A percentile compares a stretch with the other conserved stretches of the same genome.
phyloP scores from a whole-genome alignment of 2,329 filamentous ascomycete species.

The Sarocladiaceae sp. region DNA sequence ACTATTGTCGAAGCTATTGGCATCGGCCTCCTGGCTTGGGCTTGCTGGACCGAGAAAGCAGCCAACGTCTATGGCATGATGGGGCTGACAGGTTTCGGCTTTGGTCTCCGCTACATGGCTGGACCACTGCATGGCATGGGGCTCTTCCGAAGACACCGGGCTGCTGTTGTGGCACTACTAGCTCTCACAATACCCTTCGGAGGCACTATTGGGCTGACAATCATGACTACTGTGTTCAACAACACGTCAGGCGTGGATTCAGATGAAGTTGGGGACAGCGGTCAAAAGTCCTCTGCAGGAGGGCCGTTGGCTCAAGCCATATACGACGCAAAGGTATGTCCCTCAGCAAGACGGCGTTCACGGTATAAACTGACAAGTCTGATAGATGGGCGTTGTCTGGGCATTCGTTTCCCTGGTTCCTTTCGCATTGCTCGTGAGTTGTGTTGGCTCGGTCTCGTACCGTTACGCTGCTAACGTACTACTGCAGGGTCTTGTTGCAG shows the following conservation, averaged over 20 bases:
- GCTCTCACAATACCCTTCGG: slow-evolving; percentile 56
- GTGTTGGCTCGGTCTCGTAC: not conserved
- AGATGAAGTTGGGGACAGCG: slow-evolving; percentile 7
- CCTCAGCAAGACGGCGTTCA: no score
- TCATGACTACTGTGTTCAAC: slow-evolving; percentile 65
- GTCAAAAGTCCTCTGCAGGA: not conserved
- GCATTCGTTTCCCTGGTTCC: slow-evolving; percentile 57
- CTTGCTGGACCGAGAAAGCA: slow-evolving; percentile 41
- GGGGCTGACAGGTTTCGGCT: slow-evolving; percentile 55
- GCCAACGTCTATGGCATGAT: slow-evolving; percentile 59
- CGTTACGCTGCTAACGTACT: slow-evolving; percentile 9
- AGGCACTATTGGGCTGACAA: slow-evolving; percentile 56
- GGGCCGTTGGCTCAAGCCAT: slow-evolving; percentile 13
- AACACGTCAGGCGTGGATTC: slow-evolving; percentile 36
- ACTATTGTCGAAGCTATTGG: slow-evolving; percentile 51
- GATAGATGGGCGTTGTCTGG: slow-evolving; percentile 54
- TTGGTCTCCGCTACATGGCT: slow-evolving; percentile 60
- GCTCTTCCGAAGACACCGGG: slow-evolving; percentile 51
- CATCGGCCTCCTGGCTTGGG: slow-evolving; percentile 51
- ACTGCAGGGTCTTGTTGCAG: slow-evolving; percentile 20
- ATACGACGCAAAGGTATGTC: slow-evolving; percentile 20
- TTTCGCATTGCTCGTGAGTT: slow-evolving; percentile 40
- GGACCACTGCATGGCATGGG: slow-evolving; percentile 56
- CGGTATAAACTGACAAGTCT: not conserved
- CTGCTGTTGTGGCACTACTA: slow-evolving; percentile 53